Percentiles rank a stretch among this genome's conserved stretches.
Evolutionary conservation across 164 flowering plant genomes (phyloP).

Genomic region (Taxillus chinensis): DNA sequence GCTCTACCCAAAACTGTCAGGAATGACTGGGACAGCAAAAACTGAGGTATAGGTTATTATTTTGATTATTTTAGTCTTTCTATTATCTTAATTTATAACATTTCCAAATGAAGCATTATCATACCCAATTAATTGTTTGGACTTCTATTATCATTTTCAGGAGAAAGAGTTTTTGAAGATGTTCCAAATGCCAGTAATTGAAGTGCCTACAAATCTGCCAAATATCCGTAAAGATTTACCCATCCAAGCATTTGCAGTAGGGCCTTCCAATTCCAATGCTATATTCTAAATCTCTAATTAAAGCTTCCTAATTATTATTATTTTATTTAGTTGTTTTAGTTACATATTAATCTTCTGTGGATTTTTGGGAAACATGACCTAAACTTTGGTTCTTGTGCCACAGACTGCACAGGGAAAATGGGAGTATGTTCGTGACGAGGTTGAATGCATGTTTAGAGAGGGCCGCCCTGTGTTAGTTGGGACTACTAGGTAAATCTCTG

Average conservation of each 20-base stretch:
- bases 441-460: conserved; percentile 68
- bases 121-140: no score
- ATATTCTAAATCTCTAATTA: not conserved
- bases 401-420: conserved; percentile 95
- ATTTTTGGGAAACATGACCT: not conserved
- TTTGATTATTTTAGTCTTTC: not conserved
- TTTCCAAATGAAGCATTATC: no score
- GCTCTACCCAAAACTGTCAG: conserved; percentile 94
- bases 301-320: not conserved
- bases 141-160: conserved; percentile 21
- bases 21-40: conserved; percentile 99
- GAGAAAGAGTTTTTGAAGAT: conserved; percentile 94
- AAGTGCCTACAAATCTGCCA: conserved; percentile 86
- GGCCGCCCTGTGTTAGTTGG: conserved; percentile 99
- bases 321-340: not conserved
- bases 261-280: conserved; percentile 7
- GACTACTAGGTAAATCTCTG: conserved; percentile 68
- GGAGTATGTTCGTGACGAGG: conserved; percentile 73
- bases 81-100: no score
- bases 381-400: conserved; percentile 2
- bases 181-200: conserved; percentile 96
- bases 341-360: not conserved
- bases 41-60: conserved; percentile 58
- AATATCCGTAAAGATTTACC: conserved; percentile 90
- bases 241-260: conserved; percentile 94